A percentile compares a stretch with the other conserved stretches of the same genome.
phyloP scores from a whole-genome alignment of 2,329 filamentous ascomycete species.

The Hymenoscyphus albidus region DNA sequence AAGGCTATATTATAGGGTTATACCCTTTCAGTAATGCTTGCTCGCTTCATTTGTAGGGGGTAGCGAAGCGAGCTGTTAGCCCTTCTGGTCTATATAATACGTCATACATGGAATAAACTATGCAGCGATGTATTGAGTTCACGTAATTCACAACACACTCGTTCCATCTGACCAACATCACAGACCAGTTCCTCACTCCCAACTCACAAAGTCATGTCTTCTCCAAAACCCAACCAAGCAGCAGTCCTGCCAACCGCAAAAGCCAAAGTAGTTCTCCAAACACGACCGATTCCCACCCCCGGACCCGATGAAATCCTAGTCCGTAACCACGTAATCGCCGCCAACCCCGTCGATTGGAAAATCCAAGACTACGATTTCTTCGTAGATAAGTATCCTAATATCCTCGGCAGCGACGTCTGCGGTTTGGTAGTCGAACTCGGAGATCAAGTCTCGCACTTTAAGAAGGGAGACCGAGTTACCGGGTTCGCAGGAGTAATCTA shows the following conservation, averaged over 20 bases:
- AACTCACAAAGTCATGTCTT: too few relatives aligned
- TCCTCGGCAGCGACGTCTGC: conserved; percentile 51
- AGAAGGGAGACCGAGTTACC: conserved; percentile 48
- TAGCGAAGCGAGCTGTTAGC: too few relatives aligned
- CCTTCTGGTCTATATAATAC: too few relatives aligned
- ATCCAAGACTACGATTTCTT: conserved; percentile 13
- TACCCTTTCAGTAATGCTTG: too few relatives aligned
- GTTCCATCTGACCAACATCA: too few relatives aligned
- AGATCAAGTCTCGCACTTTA: conserved; percentile 42
- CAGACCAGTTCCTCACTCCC: too few relatives aligned
- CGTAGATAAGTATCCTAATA: conserved; percentile 27
- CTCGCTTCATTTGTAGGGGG: too few relatives aligned
- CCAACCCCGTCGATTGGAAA: conserved; percentile 41
- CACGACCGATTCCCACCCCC: conserved; percentile 38
- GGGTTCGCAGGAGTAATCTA: too few relatives aligned
- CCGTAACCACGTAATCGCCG: conserved; percentile 38
- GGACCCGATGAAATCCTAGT: conserved; percentile 38
- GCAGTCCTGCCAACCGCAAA: conserved; percentile 28
- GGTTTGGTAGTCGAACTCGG: conserved; percentile 51
- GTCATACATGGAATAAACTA: too few relatives aligned
- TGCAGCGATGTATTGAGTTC: too few relatives aligned
- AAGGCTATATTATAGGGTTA: too few relatives aligned
- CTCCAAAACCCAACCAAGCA: conserved; percentile 4
- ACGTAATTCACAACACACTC: too few relatives aligned
- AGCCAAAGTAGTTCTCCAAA: conserved; percentile 35